phyloP scores from a whole-genome alignment of 441 rosid species.

The Arabidopsis hybrid region DNA sequence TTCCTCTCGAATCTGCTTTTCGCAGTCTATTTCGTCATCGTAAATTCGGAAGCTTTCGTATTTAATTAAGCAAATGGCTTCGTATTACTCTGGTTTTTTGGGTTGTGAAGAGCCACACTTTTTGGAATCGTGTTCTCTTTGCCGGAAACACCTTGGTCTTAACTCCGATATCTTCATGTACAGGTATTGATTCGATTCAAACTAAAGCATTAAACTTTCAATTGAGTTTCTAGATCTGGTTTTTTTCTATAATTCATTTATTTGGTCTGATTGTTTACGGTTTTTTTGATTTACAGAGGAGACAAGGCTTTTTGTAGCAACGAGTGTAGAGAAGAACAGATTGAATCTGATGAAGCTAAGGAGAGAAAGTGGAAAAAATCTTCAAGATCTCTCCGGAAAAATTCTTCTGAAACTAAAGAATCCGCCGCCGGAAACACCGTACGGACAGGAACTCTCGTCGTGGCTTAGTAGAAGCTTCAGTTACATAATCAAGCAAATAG shows the following conservation, averaged over 20 bases:
- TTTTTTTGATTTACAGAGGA: slow-evolving; percentile 39
- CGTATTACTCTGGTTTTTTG: slow-evolving; percentile 31
- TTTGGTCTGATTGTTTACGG: neutral
- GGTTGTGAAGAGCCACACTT: slow-evolving; percentile 43
- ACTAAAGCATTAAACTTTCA: neutral
- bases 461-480: slow-evolving; percentile 30
- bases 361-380: slow-evolving; percentile 39
- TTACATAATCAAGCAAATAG: slow-evolving; percentile 34
- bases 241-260: neutral
- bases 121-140: slow-evolving; percentile 44
- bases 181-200: slow-evolving; percentile 32
- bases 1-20: slow-evolving; percentile 25
- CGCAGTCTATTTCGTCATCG: neutral
- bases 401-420: slow-evolving; percentile 34
- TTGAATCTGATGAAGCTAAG: slow-evolving; percentile 45
- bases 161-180: slow-evolving; percentile 47
- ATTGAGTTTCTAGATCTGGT: slow-evolving; percentile 26
- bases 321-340: slow-evolving; percentile 51
- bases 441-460: slow-evolving; percentile 45
- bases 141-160: slow-evolving; percentile 44
- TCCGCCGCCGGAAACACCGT: slow-evolving; percentile 38
- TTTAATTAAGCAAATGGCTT: slow-evolving; percentile 36
- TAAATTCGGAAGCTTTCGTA: neutral
- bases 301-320: slow-evolving; percentile 49
- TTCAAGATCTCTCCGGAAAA: slow-evolving; percentile 44